Evolutionary conservation across 2,329 filamentous ascomycete species (phyloP).

Genomic region (Colletotrichum spinosum): DNA sequence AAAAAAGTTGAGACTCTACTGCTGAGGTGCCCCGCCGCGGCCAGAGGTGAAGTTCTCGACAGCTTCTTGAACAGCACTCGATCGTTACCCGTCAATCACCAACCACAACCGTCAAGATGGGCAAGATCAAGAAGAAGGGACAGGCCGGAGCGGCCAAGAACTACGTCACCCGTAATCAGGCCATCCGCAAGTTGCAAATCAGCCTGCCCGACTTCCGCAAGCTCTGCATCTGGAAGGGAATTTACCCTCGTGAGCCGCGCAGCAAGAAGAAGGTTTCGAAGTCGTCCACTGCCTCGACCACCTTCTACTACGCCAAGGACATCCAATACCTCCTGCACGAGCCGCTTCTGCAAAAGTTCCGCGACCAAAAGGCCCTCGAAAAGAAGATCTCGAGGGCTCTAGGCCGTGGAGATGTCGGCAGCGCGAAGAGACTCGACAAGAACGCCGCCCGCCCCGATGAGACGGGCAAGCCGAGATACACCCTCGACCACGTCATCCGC

Average conservation of each 20-base stretch:
- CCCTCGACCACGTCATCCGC: constrained; percentile 95
- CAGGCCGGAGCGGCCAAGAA: constrained; percentile 95
- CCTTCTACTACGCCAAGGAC: constrained; percentile 92
- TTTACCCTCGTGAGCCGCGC: constrained; percentile 96
- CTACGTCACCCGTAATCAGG: constrained; percentile 97
- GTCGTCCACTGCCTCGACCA: constrained; percentile 88
- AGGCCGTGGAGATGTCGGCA: constrained; percentile 88
- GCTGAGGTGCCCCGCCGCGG: constrained; percentile 47
- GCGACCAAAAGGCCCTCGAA: constrained; percentile 94
- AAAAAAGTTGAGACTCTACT: constrained; percentile 45
- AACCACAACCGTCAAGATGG: constrained; percentile 61
- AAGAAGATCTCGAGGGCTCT: constrained; percentile 97
- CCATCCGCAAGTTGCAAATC: constrained; percentile 97
- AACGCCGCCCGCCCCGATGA: constrained; percentile 91
- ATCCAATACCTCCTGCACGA: constrained; percentile 99
- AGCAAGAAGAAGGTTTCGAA: constrained; percentile 98
- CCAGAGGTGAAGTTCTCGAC: constrained; percentile 24
- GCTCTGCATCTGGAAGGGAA: constrained; percentile 99
- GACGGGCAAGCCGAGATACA: constrained; percentile 89
- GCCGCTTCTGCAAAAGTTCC: constrained; percentile 92
- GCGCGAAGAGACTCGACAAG: constrained; percentile 86
- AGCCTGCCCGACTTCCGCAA: constrained; percentile 97
- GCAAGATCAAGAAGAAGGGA: constrained; percentile 91
- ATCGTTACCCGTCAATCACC: constrained; percentile 38
- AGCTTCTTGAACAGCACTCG: constrained; percentile 35